These are phyloP conservation scores for Thielaviopsis musarum DNA, from an alignment of 2,329 filamentous ascomycete genomes.

Conservation along the genomic window DNA sequence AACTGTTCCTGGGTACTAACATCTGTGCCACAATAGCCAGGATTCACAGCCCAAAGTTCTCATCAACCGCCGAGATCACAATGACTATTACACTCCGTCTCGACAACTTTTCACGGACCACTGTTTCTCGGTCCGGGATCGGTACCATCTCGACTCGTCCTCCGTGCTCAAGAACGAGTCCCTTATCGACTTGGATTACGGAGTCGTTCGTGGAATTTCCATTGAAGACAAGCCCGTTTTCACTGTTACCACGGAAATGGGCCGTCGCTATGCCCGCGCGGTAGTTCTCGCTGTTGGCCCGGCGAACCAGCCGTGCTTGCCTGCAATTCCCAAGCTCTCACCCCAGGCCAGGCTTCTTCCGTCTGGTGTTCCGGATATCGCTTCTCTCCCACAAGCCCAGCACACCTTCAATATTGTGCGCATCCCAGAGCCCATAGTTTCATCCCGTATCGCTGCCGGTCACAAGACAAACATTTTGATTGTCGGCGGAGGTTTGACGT, in stretches of 20 bases:
- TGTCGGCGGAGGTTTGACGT: slow-evolving; percentile 60
- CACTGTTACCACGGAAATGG: slow-evolving; percentile 40
- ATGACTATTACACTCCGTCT: slow-evolving; percentile 53
- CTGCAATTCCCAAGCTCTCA: slow-evolving; percentile 21
- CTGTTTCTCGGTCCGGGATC: slow-evolving; percentile 37
- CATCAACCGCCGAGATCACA: slow-evolving; percentile 49
- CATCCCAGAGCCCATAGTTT: slow-evolving; percentile 38
- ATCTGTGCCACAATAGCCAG: slow-evolving; percentile 1
- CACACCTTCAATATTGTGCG: slow-evolving; percentile 48
- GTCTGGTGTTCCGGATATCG: background rate
- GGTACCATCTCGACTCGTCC: slow-evolving; percentile 27
- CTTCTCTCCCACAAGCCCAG: slow-evolving; percentile 22
- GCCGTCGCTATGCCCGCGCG: slow-evolving; percentile 37
- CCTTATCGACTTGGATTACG: slow-evolving; percentile 45
- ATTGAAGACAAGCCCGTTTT: slow-evolving; percentile 39
- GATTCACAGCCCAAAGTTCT: slow-evolving; percentile 20
- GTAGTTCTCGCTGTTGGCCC: slow-evolving; percentile 58
- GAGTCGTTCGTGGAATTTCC: slow-evolving; percentile 27
- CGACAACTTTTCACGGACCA: slow-evolving; percentile 44
- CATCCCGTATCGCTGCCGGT: slow-evolving; percentile 27
- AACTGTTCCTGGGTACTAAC: background rate
- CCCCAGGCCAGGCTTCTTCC: slow-evolving; percentile 19
- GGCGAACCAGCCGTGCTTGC: slow-evolving; percentile 40
- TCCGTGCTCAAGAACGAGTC: slow-evolving; percentile 43
- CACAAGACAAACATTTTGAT: slow-evolving; percentile 47